These are phyloP conservation scores for Irpex rosettiformis DNA, from an alignment of 1,284 basidiomycete species.

Conservation along the genomic window DNA sequence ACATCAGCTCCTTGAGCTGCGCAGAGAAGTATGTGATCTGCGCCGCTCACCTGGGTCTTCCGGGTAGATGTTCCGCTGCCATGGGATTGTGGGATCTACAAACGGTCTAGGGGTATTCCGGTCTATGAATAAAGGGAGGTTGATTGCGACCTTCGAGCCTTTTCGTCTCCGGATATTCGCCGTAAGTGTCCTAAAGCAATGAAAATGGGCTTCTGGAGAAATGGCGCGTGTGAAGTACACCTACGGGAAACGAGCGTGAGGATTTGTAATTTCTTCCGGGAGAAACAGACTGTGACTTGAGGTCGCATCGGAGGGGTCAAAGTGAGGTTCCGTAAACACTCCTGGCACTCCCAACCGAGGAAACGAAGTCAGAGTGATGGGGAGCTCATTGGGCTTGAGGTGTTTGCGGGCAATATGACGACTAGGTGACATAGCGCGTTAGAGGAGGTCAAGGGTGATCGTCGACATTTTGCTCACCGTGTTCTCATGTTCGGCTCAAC, in stretches of 20 bases:
- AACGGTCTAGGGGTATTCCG: constrained; percentile 85
- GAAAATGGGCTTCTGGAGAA: constrained; percentile 13
- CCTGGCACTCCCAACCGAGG: constrained; percentile 88
- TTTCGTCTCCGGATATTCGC: constrained; percentile 91
- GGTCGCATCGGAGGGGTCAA: constrained; percentile 66
- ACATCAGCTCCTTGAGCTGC: background rate
- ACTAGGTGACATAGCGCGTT: constrained; percentile 37
- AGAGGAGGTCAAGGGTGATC: background rate
- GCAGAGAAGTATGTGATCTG: background rate
- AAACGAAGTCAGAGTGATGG: constrained; percentile 94
- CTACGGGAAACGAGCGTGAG: constrained; percentile 95
- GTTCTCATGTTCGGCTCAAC: constrained; percentile 96
- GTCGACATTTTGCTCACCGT: constrained; percentile 41
- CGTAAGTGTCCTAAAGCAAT: constrained; percentile 75
- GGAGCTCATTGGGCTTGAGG: constrained; percentile 84
- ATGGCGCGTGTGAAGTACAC: constrained; percentile 32
- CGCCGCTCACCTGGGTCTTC: constrained; percentile 69
- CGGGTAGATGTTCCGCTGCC: constrained; percentile 74
- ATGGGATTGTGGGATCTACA: constrained; percentile 87
- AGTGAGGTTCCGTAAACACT: constrained; percentile 90
- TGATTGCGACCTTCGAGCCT: constrained; percentile 94
- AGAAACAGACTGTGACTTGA: constrained; percentile 93
- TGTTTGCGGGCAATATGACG: constrained; percentile 84
- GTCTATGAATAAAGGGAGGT: constrained; percentile 93
- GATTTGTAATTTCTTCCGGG: constrained; percentile 94